Evolutionary conservation across 257 asterid genomes (phyloP).

Genomic region (Oldenlandia corymbosa): DNA sequence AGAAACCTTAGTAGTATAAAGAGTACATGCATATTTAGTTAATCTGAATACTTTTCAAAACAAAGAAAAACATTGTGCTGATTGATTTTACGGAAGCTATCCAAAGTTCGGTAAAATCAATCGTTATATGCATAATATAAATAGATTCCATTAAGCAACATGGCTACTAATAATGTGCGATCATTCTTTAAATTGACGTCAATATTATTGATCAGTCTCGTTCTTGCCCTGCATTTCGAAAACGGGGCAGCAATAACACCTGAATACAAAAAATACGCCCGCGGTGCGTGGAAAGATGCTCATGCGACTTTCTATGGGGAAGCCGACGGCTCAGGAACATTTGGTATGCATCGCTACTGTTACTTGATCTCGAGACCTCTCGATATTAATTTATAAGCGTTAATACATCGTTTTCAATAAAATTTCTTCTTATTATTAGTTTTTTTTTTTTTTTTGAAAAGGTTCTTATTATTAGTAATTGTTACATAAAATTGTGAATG

Average conservation of each 20-base stretch:
- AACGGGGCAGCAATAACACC: too few relatives aligned
- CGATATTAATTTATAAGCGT: too few relatives aligned
- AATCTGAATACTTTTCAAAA: too few relatives aligned
- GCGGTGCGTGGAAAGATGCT: constrained; percentile 36
- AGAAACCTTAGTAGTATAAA: too few relatives aligned
- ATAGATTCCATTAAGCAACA: neutral
- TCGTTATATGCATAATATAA: too few relatives aligned
- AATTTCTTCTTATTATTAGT: too few relatives aligned
- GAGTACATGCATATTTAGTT: too few relatives aligned
- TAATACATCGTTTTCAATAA: too few relatives aligned
- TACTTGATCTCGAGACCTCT: too few relatives aligned
- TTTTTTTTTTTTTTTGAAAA: too few relatives aligned
- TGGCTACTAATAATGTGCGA: neutral
- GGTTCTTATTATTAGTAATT: too few relatives aligned
- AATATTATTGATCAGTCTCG: constrained; percentile 11
- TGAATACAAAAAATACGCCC: neutral
- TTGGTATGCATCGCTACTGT: constrained; percentile 27
- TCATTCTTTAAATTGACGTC: neutral
- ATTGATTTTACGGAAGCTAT: neutral
- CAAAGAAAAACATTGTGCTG: too few relatives aligned
- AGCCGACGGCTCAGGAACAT: constrained; percentile 38
- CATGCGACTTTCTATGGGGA: constrained; percentile 48
- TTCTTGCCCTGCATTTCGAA: constrained; percentile 18
- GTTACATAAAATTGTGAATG: neutral
- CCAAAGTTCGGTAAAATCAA: neutral